Conservation (phyloP, 2,329 filamentous ascomycete genomes). For the Aspergillus hortae region DNA sequence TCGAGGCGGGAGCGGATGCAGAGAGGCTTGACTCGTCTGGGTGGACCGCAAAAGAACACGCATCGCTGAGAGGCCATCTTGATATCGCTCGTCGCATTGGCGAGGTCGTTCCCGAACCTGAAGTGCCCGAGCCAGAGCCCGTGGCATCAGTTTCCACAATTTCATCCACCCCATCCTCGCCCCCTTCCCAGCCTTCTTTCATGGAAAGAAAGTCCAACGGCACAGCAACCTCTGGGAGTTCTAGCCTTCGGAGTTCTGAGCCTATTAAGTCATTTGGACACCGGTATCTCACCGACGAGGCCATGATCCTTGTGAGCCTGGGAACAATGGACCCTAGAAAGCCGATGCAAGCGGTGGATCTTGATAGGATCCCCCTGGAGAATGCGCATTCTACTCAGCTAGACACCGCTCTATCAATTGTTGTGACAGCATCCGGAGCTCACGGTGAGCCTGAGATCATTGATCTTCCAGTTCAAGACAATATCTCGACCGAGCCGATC, state of each 20-base stretch:
- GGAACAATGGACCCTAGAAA: slow-evolving; percentile 94
- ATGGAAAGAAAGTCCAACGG: slow-evolving; percentile 41
- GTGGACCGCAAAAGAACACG: slow-evolving; percentile 93
- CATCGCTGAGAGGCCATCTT: slow-evolving; percentile 83
- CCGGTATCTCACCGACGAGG: slow-evolving; percentile 84
- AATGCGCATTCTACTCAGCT: slow-evolving; percentile 90
- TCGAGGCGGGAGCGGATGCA: slow-evolving; percentile 73
- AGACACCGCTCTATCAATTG: slow-evolving; percentile 87
- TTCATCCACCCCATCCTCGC: slow-evolving; percentile 33
- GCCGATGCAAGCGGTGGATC: slow-evolving; percentile 70
- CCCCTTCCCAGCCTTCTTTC: slow-evolving; percentile 37
- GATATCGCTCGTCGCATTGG: slow-evolving; percentile 69
- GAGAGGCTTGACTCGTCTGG: slow-evolving; percentile 77
- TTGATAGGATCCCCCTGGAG: slow-evolving; percentile 82
- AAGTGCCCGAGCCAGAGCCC: slow-evolving; percentile 31
- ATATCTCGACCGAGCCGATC: slow-evolving; percentile 88
- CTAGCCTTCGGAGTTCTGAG: slow-evolving; percentile 52
- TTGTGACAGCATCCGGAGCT: slow-evolving; percentile 81
- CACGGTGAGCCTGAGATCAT: slow-evolving; percentile 83
- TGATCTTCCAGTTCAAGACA: slow-evolving; percentile 90
- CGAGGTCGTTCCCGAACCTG: slow-evolving; percentile 48
- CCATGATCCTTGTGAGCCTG: slow-evolving; percentile 85
- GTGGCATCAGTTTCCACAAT: slow-evolving; percentile 28
- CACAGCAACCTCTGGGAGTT: slow-evolving; percentile 37
- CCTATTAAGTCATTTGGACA: slow-evolving; percentile 95